phyloP scores from a whole-genome alignment of 2,329 filamentous ascomycete species.

The Phyllosticta paracitricarpa region DNA sequence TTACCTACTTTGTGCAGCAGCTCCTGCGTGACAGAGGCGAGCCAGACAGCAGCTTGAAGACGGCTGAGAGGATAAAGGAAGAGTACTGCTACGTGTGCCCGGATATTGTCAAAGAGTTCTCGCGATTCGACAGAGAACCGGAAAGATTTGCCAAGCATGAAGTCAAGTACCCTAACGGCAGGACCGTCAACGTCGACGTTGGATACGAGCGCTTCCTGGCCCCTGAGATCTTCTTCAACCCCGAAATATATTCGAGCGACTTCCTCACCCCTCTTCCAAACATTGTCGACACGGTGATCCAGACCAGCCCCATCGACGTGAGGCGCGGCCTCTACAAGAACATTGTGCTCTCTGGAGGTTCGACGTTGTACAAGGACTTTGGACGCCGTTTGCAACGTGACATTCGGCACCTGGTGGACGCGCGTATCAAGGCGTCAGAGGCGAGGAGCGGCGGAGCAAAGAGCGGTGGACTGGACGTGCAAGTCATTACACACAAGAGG shows the following conservation, averaged over 20 bases:
- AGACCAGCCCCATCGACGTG: constrained; percentile 95
- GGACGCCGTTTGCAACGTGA: constrained; percentile 91
- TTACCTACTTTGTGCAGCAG: constrained; percentile 97
- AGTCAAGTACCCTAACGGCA: constrained; percentile 76
- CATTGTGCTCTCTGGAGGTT: constrained; percentile 94
- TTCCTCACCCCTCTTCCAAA: constrained; percentile 91
- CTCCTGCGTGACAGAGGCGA: constrained; percentile 92
- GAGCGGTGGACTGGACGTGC: constrained; percentile 89
- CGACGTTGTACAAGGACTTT: constrained; percentile 97
- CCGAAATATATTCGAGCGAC: constrained; percentile 97
- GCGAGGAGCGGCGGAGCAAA: constrained; percentile 81
- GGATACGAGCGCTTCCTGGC: constrained; percentile 97
- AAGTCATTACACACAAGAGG: constrained; percentile 94
- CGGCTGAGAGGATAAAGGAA: constrained; percentile 96
- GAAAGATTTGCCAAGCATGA: constrained; percentile 82
- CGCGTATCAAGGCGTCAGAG: constrained; percentile 85
- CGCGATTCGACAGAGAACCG: constrained; percentile 85
- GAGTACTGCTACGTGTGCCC: constrained; percentile 98
- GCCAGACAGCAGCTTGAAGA: constrained; percentile 93
- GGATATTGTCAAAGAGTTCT: constrained; percentile 98
- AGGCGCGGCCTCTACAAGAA: constrained; percentile 98
- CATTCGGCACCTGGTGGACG: constrained; percentile 92
- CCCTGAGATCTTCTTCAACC: constrained; percentile 99
- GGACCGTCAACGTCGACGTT: constrained; percentile 77
- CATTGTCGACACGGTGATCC: constrained; percentile 93